A percentile compares a stretch with the other conserved stretches of the same genome.
phyloP scores from a whole-genome alignment of 1,284 basidiomycete genomes.

The Naganishia cerealis region DNA sequence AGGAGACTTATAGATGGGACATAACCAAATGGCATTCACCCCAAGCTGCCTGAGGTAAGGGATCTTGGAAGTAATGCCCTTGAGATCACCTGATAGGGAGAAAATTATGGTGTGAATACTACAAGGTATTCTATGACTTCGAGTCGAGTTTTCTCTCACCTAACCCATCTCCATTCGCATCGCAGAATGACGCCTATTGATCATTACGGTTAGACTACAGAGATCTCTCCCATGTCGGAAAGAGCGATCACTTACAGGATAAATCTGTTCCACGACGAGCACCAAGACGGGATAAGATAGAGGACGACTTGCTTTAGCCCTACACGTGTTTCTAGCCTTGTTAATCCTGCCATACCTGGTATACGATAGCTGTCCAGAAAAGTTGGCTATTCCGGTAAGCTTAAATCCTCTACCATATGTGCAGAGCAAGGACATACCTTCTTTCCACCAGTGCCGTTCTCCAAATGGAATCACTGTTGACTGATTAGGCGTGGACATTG shows the following conservation, averaged over 20 bases:
- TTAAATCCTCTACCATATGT: neutral
- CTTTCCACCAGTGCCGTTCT: constrained; percentile 32
- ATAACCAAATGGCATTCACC: constrained; percentile 55
- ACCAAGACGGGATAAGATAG: neutral
- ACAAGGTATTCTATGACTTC: neutral
- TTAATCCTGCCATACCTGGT: constrained; percentile 19
- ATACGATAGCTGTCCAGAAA: constrained; percentile 17
- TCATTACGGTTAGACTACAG: neutral
- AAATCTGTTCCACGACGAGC: constrained; percentile 5
- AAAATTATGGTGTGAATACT: neutral
- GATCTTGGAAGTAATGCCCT: constrained; percentile 54
- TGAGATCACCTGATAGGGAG: constrained; percentile 51
- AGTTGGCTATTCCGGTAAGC: neutral
- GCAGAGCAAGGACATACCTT: constrained; percentile 1
- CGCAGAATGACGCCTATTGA: constrained; percentile 29
- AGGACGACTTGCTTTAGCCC: neutral
- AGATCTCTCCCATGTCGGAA: too few species aligned
- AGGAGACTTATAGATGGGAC: constrained; percentile 46
- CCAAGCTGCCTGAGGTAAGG: constrained; percentile 56
- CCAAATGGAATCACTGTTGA: constrained; percentile 27
- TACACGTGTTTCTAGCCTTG: neutral
- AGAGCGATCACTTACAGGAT: constrained; percentile 14
- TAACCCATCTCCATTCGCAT: constrained; percentile 30
- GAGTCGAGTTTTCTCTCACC: neutral
- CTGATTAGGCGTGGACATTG: constrained; percentile 9